Conservation (phyloP, 2,329 filamentous ascomycete species). For the Myrmaecium sp. region DNA sequence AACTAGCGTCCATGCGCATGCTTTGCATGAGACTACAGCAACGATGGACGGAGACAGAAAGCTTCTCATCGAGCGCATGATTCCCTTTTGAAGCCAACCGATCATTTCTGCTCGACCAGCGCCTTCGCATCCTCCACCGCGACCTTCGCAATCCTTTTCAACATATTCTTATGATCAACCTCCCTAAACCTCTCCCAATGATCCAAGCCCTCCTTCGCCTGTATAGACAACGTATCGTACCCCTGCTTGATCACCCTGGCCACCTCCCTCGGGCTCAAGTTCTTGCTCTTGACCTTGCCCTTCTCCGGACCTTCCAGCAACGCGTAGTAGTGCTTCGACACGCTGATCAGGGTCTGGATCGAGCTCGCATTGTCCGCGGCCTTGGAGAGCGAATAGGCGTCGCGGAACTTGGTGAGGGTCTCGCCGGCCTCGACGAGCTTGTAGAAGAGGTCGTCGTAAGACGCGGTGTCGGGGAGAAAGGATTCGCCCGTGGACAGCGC, state of each 20-base stretch:
- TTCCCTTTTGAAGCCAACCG: too few species aligned
- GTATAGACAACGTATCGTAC: conserved; percentile 86
- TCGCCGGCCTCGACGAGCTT: conserved; percentile 90
- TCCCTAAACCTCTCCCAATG: conserved; percentile 77
- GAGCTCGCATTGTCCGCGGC: conserved; percentile 38
- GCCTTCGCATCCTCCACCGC: conserved; percentile 54
- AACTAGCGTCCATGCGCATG: too few species aligned
- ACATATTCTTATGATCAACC: conserved; percentile 61
- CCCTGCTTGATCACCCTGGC: conserved; percentile 87
- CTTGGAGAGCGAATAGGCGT: conserved; percentile 44
- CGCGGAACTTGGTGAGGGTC: conserved; percentile 62
- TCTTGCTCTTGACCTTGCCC: conserved; percentile 37
- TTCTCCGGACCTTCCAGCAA: conserved; percentile 47
- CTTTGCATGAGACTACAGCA: too few species aligned
- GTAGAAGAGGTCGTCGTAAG: conserved; percentile 96
- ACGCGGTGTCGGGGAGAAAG: conserved; percentile 71
- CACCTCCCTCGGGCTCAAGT: conserved; percentile 69
- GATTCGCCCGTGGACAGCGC: conserved; percentile 75
- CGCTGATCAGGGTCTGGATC: conserved; percentile 69
- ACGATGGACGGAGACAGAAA: too few species aligned
- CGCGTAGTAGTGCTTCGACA: conserved; percentile 73
- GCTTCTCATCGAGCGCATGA: too few species aligned
- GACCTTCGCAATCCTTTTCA: conserved; percentile 75
- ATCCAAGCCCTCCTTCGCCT: conserved; percentile 72
- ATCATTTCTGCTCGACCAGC: conserved; percentile 20